Base-by-base conservation (phyloP, 768 basidiomycete genomes). In the Lyophyllum decastes region DNA sequence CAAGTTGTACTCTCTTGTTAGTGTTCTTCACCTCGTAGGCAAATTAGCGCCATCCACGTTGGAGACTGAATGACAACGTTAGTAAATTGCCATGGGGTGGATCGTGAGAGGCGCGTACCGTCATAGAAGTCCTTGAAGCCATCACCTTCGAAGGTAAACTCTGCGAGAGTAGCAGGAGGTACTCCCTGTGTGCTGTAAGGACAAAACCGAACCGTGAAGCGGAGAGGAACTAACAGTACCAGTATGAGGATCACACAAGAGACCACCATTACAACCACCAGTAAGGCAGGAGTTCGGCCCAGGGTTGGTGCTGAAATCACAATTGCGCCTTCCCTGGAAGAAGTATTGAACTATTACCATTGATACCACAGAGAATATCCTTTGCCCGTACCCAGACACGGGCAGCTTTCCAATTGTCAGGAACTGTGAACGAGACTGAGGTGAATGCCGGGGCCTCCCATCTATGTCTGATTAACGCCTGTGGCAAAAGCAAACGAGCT, bases 211-310 rank as follows among this genome's bases (percentile, higher is more conserved):
- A 11, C 49, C 6, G 16, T 2, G 14, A 7, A n/a, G 44, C 16
- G 26, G 25, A 35, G 27, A 24, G n/a, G 40, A 35, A 65, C 73
- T 51, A 64, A 78, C 77, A 11, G 82, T 82, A 25, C 82, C 85
- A 45, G 76, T 78, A 26, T 64, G 64, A 14, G 74, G 61, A 63
- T 79, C 81, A 62, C 87, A 88, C 9, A 73, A 63, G 5, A 89
- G 70, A 35, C 87, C 88, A 17, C 88, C 87, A 59, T 84, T 85
- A 66, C 87, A 89, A 38, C 85, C 86, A 33, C 88, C 87, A 58
- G 78, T 77, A 8, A 82, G 60, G 60, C 88, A 89, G 17, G 83
- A 82, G 61, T 77, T 83, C 21, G 79, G 82, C 16, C 78, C 77
- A 25, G 76, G 76, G 64, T 78, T 77, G 40, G 61, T 71, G 57